phyloP scores from a whole-genome alignment of 768 basidiomycete genomes.

The Paxillus rubicundulus region DNA sequence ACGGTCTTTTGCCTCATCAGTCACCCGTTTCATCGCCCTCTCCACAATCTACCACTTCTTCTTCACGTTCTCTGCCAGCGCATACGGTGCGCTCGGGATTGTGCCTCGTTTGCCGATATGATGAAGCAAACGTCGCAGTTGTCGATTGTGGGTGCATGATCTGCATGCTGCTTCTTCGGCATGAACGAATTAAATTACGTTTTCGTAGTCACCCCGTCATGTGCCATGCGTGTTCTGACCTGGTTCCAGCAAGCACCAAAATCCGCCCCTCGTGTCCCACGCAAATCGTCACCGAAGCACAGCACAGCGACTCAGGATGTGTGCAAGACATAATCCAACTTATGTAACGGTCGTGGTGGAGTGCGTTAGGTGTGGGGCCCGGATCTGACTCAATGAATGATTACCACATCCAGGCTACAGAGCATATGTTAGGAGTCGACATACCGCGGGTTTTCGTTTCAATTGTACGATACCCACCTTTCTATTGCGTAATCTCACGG shows the following conservation, averaged over 20 bases:
- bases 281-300: constrained; percentile 83
- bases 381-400: too few relatives aligned
- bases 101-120: constrained; percentile 92
- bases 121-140: constrained; percentile 90
- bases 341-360: too few relatives aligned
- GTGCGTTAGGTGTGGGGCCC: too few relatives aligned
- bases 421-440: too few relatives aligned
- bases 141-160: constrained; percentile 86
- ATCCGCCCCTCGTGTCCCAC: constrained; percentile 92
- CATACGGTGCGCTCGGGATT: constrained; percentile 65
- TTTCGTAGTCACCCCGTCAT: constrained; percentile 66
- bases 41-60: constrained; percentile 26
- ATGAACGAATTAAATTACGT: neutral
- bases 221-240: constrained; percentile 75
- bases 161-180: neutral
- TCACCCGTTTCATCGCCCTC: constrained; percentile 10
- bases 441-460: too few relatives aligned
- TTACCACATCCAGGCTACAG: too few relatives aligned
- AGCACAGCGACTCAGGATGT: constrained; percentile 76
- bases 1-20: neutral
- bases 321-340: constrained; percentile 45
- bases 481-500: too few relatives aligned
- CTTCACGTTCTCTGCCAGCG: constrained; percentile 23
- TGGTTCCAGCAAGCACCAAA: constrained; percentile 74
- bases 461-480: too few relatives aligned